A percentile compares a stretch with the other conserved stretches of the same genome.
Conservation (phyloP, 176 grass and related monocot genomes). For the Oryza officinalis region DNA sequence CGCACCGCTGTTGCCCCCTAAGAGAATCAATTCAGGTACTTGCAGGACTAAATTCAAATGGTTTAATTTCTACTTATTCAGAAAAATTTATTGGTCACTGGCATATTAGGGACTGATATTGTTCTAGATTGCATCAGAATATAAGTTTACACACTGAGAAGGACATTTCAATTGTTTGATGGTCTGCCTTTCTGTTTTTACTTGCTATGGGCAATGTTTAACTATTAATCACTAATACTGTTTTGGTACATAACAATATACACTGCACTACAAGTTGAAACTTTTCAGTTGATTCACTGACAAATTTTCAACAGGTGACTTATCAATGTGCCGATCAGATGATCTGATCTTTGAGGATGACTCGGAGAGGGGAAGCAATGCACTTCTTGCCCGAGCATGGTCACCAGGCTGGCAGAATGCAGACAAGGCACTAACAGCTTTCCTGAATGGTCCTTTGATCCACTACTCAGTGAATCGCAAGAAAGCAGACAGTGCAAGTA, state of each 20-base stretch:
- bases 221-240: not conserved
- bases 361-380: constrained; percentile 87
- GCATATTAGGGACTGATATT: not conserved
- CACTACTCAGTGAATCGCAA: constrained; percentile 85
- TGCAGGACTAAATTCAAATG: not conserved
- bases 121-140: not conserved
- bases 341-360: constrained; percentile 80
- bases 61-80: not conserved
- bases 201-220: not conserved
- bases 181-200: not conserved
- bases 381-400: constrained; percentile 92
- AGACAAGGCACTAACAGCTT: constrained; percentile 59
- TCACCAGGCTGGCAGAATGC: constrained; percentile 94
- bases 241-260: not conserved
- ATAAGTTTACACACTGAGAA: not conserved
- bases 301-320: constrained; percentile 57
- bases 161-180: not conserved
- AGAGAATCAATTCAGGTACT: constrained; percentile 78
- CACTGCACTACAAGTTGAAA: not conserved
- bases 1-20: constrained; percentile 80
- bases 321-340: constrained; percentile 72
- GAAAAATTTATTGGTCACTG: not conserved
- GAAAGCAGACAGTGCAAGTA: constrained; percentile 85
- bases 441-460: constrained; percentile 75
- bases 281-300: not conserved